These are phyloP conservation scores for Penicillium sp. DNA, from an alignment of 2,329 filamentous ascomycete species.

Conservation along the genomic window DNA sequence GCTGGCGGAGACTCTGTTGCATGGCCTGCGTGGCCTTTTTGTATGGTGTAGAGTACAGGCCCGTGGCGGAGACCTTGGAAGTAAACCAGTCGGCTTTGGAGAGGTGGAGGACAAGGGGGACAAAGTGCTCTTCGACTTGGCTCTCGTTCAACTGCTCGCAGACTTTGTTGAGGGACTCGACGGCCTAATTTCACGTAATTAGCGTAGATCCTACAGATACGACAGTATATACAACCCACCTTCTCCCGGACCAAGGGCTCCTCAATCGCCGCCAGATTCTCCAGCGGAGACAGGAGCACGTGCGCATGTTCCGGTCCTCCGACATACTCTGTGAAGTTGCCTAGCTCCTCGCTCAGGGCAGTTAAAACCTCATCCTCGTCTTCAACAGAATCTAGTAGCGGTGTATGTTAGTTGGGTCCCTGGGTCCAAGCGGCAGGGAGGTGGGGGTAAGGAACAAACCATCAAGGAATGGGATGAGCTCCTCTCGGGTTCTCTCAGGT, in stretches of 20 bases:
- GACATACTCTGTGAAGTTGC: constrained; percentile 95
- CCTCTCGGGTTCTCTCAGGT: constrained; percentile 93
- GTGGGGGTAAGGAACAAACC: constrained; percentile 59
- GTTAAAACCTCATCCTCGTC: constrained; percentile 98
- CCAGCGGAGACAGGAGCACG: constrained; percentile 91
- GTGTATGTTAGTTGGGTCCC: constrained; percentile 22
- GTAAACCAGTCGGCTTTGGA: constrained; percentile 99
- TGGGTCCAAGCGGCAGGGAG: constrained; percentile 13
- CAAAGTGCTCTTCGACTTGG: constrained; percentile 96
- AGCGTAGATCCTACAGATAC: not conserved
- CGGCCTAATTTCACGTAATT: constrained; percentile 61
- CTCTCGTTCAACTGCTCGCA: constrained; percentile 85
- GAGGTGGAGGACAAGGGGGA: constrained; percentile 89
- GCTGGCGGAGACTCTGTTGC: constrained; percentile 86
- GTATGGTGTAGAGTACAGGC: constrained; percentile 91
- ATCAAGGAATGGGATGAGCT: constrained; percentile 98
- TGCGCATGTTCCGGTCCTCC: constrained; percentile 91
- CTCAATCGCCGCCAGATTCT: constrained; percentile 97
- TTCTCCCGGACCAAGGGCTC: constrained; percentile 97
- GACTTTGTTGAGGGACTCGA: constrained; percentile 99
- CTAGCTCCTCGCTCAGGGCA: constrained; percentile 93
- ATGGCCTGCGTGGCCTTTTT: constrained; percentile 82
- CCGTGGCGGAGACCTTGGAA: constrained; percentile 96
- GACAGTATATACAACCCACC: constrained; percentile 52
- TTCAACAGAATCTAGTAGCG: constrained; percentile 84